Base-by-base conservation (phyloP, 371 early-diverging fungal species). In the Mycotypha africana region DNA sequence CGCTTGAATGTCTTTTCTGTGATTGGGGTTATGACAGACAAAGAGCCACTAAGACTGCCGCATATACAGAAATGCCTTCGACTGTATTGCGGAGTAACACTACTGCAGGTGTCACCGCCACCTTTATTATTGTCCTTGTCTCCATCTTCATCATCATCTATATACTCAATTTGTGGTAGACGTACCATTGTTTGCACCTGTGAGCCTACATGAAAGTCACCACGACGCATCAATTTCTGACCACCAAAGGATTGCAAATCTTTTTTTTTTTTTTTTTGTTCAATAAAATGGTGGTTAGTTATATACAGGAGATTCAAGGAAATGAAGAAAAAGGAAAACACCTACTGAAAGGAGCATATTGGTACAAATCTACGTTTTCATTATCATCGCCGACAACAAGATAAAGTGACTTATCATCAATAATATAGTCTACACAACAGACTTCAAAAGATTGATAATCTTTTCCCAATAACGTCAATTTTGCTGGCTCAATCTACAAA, bases 1-100 rank as follows among this genome's bases (percentile, higher is more conserved):
- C 97, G 84, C 61, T 93, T 94, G 66, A 85, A 97, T 11, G 84
- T 77, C 62, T 86, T 89, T 64, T 98, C 98, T 0, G 91, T 75
- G 19, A 95, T 78, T 14, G 96, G 92, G 0, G 87, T 65, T n/a
- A 92, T 62, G 38, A 82, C 68, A 3, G 65, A 64, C 19, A 95
- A 64, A 7, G 83, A 71, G 20, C 93, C 95, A 52, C 87, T 87
- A 19, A 50, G 51, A 42, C 53, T 70, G 69, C 78, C 78, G 47
- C 78, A 78, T n/a, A 78, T 45, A 51, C 69, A 70, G 40, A 74
- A 74, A 38, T 69, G 64, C 17, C 70, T 51, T 38, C 68, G 47
- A 37, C 62, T 60, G 32, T 70, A 65, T 24, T 56, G 56, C n/a
- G n/a, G n/a, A n/a, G n/a, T n/a, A n/a, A n/a, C n/a, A n/a, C n/a